Percentiles rank a stretch among this genome's conserved stretches.
Conservation (phyloP, 768 basidiomycete species). For the Tulasnella sp. region DNA sequence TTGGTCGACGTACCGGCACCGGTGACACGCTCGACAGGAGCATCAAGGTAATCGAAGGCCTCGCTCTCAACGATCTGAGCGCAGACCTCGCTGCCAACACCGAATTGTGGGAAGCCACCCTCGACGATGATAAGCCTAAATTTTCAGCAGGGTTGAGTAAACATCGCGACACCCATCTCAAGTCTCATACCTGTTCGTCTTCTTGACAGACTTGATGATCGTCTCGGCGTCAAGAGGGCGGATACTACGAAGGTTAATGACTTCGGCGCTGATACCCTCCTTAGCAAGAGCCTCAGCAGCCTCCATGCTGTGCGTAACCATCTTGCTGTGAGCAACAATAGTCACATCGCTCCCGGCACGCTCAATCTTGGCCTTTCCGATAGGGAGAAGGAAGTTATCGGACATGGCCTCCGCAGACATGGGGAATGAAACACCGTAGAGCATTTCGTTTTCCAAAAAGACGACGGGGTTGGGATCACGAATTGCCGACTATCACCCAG, state of each 20-base stretch:
- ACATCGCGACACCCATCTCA: neutral
- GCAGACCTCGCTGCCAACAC: slow-evolving; percentile 96
- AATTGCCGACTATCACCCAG: slow-evolving; percentile 60
- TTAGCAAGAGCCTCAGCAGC: slow-evolving; percentile 88
- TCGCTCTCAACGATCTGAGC: slow-evolving; percentile 97
- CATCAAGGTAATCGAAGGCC: slow-evolving; percentile 97
- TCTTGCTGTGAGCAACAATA: slow-evolving; percentile 94
- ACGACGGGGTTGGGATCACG: slow-evolving; percentile 97
- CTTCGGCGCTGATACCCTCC: slow-evolving; percentile 95
- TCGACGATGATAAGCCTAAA: slow-evolving; percentile 81
- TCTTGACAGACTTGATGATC: slow-evolving; percentile 94
- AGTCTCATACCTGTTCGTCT: slow-evolving; percentile 73
- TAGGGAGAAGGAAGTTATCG: slow-evolving; percentile 87
- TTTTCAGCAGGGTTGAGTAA: neutral
- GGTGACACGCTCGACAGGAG: slow-evolving; percentile 93
- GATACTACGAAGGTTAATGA: slow-evolving; percentile 92
- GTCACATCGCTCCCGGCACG: slow-evolving; percentile 86
- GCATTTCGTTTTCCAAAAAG: slow-evolving; percentile 98
- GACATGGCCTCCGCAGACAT: slow-evolving; percentile 92
- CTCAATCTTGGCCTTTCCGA: slow-evolving; percentile 96
- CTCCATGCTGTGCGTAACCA: slow-evolving; percentile 91
- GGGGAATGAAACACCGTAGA: slow-evolving; percentile 96
- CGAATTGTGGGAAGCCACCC: slow-evolving; percentile 97
- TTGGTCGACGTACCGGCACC: slow-evolving; percentile 46
- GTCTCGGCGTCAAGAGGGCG: slow-evolving; percentile 96